Conservation (phyloP, 768 basidiomycete species). For the Boletus rubescentipes region DNA sequence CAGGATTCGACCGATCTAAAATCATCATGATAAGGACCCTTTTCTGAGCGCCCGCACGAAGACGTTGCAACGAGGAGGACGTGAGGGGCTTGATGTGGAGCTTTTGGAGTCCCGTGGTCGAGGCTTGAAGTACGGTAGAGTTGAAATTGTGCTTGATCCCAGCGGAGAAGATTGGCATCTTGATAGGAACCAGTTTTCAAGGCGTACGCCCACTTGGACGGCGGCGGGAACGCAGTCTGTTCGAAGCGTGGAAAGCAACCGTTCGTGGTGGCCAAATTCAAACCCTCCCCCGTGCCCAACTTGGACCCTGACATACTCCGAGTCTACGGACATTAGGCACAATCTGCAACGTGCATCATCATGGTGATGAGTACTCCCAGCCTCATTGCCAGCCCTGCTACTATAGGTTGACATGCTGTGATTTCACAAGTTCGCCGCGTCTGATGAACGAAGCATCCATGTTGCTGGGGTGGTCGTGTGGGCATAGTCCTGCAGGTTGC, state of each 20-base stretch:
- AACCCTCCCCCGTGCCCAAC: not conserved
- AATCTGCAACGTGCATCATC: constrained; percentile 10
- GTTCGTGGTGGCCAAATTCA: no score
- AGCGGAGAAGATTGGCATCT: no score
- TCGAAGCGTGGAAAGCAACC: not conserved
- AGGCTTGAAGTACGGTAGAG: no score
- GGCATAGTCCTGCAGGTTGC: constrained; percentile 1
- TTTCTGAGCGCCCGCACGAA: not conserved
- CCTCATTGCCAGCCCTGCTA: constrained; percentile 14
- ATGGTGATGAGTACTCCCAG: not conserved
- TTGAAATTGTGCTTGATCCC: not conserved
- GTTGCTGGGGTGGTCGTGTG: not conserved
- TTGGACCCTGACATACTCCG: not conserved
- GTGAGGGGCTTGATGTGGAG: not conserved
- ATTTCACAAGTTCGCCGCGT: constrained; percentile 19
- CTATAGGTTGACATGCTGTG: not conserved
- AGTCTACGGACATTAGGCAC: not conserved
- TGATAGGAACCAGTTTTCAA: no score
- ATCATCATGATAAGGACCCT: not conserved
- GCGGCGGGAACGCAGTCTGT: no score
- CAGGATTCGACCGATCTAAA: not conserved
- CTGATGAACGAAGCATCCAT: constrained; percentile 5
- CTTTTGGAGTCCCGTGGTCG: not conserved
- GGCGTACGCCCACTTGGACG: no score
- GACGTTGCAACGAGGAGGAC: constrained; percentile 11